Conservation (phyloP, 257 asterid species). For the Anisodus tanguticus region DNA sequence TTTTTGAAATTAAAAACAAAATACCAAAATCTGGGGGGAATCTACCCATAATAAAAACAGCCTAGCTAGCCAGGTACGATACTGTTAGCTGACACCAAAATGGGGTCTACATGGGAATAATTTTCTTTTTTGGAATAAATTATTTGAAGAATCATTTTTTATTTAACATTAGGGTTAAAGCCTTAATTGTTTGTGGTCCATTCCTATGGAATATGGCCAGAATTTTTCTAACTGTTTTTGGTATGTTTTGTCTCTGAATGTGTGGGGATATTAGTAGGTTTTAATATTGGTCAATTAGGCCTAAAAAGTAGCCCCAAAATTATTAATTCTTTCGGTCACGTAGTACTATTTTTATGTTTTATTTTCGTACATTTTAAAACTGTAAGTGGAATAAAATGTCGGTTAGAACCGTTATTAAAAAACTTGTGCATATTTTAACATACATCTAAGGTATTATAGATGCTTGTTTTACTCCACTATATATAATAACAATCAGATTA, state of each 20-base stretch:
- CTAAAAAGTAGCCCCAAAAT: no score
- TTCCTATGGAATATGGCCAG: neutral
- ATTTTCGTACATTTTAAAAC: no score
- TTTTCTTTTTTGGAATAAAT: constrained; percentile 42
- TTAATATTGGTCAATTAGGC: neutral
- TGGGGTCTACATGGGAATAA: constrained; percentile 31
- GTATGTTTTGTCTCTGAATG: constrained; percentile 37
- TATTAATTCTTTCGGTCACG: no score
- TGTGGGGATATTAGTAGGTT: neutral
- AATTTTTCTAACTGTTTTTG: neutral
- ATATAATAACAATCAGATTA: no score
- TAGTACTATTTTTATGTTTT: no score
- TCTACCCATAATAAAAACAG: constrained; percentile 23
- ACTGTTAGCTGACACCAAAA: no score
- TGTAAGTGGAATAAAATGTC: no score
- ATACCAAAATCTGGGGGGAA: constrained; percentile 18
- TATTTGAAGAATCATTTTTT: constrained; percentile 28
- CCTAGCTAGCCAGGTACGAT: neutral
- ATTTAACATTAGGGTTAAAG: neutral
- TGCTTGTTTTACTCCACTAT: no score
- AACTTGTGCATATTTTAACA: no score
- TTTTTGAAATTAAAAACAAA: neutral
- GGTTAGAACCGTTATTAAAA: no score
- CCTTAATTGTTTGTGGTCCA: neutral
- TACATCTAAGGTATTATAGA: no score